Evolutionary conservation across 208 protist species (phyloP).

Genomic region (Trypanosoma melophagium): DNA sequence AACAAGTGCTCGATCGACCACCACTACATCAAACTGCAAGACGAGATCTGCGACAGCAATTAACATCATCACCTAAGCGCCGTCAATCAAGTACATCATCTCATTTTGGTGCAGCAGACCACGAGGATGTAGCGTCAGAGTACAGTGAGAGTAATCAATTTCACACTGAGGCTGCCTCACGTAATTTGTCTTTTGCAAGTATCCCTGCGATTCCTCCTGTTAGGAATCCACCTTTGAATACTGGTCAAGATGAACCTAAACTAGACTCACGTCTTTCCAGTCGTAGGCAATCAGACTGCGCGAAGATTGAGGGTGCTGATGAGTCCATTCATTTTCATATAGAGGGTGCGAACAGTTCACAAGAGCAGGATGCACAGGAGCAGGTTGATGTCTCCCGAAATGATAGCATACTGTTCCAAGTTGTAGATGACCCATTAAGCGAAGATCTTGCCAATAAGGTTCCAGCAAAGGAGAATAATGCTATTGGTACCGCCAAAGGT

Average conservation of each 20-base stretch:
- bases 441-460: background rate
- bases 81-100: background rate
- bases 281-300: background rate
- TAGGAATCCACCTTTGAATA: background rate
- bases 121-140: conserved; percentile 6
- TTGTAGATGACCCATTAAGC: conserved; percentile 32
- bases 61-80: too few relatives aligned
- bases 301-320: background rate
- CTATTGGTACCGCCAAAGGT: too few relatives aligned
- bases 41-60: too few relatives aligned
- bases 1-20: background rate
- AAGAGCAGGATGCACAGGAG: background rate
- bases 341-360: conserved; percentile 8
- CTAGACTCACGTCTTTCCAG: background rate
- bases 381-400: conserved; percentile 23
- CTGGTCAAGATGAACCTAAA: background rate
- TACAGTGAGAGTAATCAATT: conserved; percentile 26
- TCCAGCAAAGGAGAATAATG: too few relatives aligned
- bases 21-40: background rate
- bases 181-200: conserved; percentile 7
- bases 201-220: too few relatives aligned
- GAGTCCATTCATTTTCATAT: conserved; percentile 31
- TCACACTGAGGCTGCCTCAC: conserved; percentile 1
- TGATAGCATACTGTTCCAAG: conserved; percentile 52
- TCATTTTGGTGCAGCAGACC: background rate